Evolutionary conservation across 768 basidiomycete species (phyloP).

Genomic region (Psilocybe tampanensis): DNA sequence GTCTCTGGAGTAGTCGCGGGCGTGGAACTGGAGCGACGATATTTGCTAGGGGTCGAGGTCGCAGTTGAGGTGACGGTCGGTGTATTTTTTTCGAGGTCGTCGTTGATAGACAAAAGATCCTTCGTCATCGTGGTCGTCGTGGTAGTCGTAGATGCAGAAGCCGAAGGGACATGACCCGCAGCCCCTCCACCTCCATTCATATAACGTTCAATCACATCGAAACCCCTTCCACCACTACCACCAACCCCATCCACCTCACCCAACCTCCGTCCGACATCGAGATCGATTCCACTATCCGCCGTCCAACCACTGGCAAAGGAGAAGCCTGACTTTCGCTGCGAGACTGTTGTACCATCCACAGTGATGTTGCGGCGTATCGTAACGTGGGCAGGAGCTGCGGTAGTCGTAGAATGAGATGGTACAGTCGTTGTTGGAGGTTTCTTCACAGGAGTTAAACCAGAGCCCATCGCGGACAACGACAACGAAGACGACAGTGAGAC

Average conservation of each 20-base stretch:
- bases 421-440: not conserved
- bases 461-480: not conserved
- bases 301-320: constrained; percentile 6
- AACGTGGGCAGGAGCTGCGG: not conserved
- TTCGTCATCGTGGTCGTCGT: no score
- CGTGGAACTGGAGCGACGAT: not conserved
- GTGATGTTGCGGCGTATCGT: not conserved
- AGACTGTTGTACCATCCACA: not conserved
- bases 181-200: not conserved
- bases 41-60: not conserved
- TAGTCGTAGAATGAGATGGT: not conserved
- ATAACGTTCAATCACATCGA: constrained; percentile 3
- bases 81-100: no score
- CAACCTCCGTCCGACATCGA: not conserved
- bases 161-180: not conserved
- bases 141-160: no score
- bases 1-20: not conserved
- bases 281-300: constrained; percentile 8
- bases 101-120: no score
- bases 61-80: not conserved
- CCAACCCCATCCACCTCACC: not conserved
- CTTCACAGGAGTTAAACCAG: not conserved
- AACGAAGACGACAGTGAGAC: not conserved
- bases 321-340: not conserved
- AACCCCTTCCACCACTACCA: not conserved